A percentile compares a stretch with the other conserved stretches of the same genome.
Evolutionary conservation across 1,139 yeast genomes (phyloP).

Genomic region (Protomyces macrosporus): DNA sequence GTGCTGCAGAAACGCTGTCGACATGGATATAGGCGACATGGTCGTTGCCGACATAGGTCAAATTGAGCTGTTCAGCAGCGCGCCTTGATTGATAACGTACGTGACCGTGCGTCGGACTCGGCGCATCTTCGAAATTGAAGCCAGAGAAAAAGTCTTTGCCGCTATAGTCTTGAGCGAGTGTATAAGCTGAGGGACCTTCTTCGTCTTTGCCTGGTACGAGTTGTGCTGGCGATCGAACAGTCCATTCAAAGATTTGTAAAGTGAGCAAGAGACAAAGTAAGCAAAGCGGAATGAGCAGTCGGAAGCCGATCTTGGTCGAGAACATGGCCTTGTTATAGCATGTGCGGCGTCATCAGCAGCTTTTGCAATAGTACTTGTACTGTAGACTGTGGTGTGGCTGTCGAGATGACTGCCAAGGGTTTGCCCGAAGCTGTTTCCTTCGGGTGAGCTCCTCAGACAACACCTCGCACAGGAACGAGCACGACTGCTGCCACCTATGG

Average conservation of each 20-base stretch:
- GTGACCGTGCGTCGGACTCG: conserved; percentile 28
- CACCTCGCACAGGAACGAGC: too few species aligned
- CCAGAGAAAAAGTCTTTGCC: conserved; percentile 21
- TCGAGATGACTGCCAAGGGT: too few species aligned
- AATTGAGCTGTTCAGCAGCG: conserved; percentile 8
- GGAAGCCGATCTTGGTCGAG: background rate
- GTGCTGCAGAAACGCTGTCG: conserved; percentile 3
- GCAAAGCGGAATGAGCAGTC: background rate
- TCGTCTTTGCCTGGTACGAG: background rate
- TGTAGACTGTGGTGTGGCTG: too few species aligned
- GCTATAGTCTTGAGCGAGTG: conserved; percentile 7
- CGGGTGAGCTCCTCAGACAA: too few species aligned
- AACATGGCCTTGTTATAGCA: background rate
- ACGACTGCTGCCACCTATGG: too few species aligned
- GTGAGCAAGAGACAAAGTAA: background rate
- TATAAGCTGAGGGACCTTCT: background rate
- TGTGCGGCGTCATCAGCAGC: too few species aligned
- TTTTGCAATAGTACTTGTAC: too few species aligned
- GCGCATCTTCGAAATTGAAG: conserved; percentile 19
- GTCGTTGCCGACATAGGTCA: conserved; percentile 23
- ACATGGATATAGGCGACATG: conserved; percentile 17
- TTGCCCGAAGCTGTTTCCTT: too few species aligned
- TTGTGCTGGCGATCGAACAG: conserved; percentile 1
- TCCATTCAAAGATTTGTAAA: conserved; percentile 8
- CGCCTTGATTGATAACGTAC: conserved; percentile 16